These are phyloP conservation scores for Gnomoniopsis sp. DNA, from an alignment of 2,329 filamentous ascomycete species.

Conservation along the genomic window DNA sequence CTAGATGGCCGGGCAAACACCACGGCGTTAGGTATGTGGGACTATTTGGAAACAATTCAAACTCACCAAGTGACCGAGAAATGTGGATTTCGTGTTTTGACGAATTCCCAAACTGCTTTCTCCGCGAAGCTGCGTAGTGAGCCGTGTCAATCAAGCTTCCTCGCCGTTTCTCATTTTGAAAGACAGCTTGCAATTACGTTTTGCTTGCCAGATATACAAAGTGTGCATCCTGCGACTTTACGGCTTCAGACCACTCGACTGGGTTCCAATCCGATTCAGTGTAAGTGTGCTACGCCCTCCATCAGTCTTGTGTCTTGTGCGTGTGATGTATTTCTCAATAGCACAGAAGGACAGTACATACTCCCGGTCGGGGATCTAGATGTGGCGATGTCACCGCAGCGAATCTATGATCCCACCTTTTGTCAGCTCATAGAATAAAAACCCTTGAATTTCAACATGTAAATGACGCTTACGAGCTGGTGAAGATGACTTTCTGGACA, in stretches of 20 bases:
- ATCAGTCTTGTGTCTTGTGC: neutral
- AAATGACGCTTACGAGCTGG: conserved; percentile 1
- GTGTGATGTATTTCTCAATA: too few relatives aligned
- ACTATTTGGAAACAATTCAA: neutral
- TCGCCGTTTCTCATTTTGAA: neutral
- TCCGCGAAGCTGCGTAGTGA: neutral
- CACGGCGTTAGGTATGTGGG: too few relatives aligned
- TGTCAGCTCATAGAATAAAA: neutral
- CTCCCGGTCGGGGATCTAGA: neutral
- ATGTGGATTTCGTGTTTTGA: neutral
- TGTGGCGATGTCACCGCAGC: neutral
- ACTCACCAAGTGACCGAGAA: neutral
- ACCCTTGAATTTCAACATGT: too few relatives aligned
- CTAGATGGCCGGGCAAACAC: neutral
- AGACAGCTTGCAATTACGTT: neutral
- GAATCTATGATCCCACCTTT: neutral
- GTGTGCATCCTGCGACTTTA: neutral
- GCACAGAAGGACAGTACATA: neutral
- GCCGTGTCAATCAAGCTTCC: neutral
- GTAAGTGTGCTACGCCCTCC: neutral
- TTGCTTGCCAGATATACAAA: neutral
- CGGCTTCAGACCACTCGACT: neutral
- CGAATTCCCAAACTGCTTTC: neutral
- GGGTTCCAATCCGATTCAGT: neutral
- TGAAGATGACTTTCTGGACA: neutral